Base-by-base conservation (phyloP, 179 eudicot genomes). In the Pouteria campechiana region DNA sequence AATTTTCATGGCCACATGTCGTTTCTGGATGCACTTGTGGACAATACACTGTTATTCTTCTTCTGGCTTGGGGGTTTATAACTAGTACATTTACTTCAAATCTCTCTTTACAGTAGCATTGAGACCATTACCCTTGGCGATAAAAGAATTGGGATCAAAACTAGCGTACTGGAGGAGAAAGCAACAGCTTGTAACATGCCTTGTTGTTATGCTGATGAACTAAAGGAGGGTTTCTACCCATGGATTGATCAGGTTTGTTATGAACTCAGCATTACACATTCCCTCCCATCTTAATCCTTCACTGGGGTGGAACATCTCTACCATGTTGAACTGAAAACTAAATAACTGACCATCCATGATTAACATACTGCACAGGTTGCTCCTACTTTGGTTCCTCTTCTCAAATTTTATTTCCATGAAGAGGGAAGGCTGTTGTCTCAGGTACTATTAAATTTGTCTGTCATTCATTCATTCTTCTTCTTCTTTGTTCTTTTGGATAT, bases 361-460 rank as follows among this genome's bases (percentile, higher is more conserved):
- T 17, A 18, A 17, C 17, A 24, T 36, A 20, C 7, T 4, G 39
- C 28, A 34, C 48, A 57, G 61, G 54, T 57, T 57, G 61, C 54
- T 17, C 32, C 52, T 1, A 57, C 54, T 12, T 41, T 57, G 37
- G 61, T 57, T 48, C 61, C 61, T 8, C 61, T 57, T 40, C 61
- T 57, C 32, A 57, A 57, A 18, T 57, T 57, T 48, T 46, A 30
- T 48, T 57, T 57, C 35, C 54, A 57, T 17, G 61, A 57, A 21
- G 54, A 57, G 25, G 61, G 47, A 23, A 47, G 61, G 61, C 61
- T 23, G 61, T 54, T 29, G 61, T 57, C 23, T 39, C 61, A 57
- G 61, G 54, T 47, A 39, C 29, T 20, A 6, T 25, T n/a, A 44
- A 41, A 19, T 35, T 20, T 24, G 17, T 6, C 43, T 27, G 12